phyloP scores from a whole-genome alignment of 805 yeast species.

The Jamesozyma gamospora region DNA sequence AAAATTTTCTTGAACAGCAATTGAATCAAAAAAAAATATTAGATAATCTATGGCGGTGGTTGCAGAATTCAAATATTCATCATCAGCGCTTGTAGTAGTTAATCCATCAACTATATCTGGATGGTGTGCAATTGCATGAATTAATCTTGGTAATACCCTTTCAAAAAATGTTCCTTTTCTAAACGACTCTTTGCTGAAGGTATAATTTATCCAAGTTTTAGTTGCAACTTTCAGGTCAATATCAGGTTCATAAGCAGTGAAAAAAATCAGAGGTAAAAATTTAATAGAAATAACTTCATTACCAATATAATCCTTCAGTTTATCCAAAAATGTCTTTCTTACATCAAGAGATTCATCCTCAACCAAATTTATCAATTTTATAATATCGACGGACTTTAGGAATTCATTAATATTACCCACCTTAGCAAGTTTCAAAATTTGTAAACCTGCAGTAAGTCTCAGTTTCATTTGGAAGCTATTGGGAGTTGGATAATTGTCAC shows the following conservation, averaged over 20 bases:
- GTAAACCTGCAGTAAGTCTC: constrained; percentile 58
- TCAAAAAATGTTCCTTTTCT: constrained; percentile 48
- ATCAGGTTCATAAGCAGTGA: constrained; percentile 70
- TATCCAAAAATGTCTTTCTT: constrained; percentile 40
- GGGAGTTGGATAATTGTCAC: constrained; percentile 52
- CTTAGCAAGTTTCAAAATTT: constrained; percentile 55
- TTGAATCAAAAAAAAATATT: constrained; percentile 45
- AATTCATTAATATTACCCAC: constrained; percentile 40
- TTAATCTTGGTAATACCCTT: constrained; percentile 51
- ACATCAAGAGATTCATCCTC: constrained; percentile 59
- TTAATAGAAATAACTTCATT: constrained; percentile 48
- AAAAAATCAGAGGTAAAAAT: constrained; percentile 58
- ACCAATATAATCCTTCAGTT: constrained; percentile 43
- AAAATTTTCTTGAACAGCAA: constrained; percentile 57
- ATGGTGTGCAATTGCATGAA: constrained; percentile 68
- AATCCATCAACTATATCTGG: constrained; percentile 43
- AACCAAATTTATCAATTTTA: constrained; percentile 45
- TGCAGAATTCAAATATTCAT: constrained; percentile 34
- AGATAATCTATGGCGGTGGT: constrained; percentile 51
- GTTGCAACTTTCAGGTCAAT: constrained; percentile 38
- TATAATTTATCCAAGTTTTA: constrained; percentile 63
- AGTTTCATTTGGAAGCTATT: constrained; percentile 46
- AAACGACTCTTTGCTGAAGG: constrained; percentile 30
- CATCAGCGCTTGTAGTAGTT: constrained; percentile 25
- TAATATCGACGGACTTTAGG: constrained; percentile 43